Conservation (phyloP, 2,329 filamentous ascomycete genomes). For the Penicillium sumatraense region DNA sequence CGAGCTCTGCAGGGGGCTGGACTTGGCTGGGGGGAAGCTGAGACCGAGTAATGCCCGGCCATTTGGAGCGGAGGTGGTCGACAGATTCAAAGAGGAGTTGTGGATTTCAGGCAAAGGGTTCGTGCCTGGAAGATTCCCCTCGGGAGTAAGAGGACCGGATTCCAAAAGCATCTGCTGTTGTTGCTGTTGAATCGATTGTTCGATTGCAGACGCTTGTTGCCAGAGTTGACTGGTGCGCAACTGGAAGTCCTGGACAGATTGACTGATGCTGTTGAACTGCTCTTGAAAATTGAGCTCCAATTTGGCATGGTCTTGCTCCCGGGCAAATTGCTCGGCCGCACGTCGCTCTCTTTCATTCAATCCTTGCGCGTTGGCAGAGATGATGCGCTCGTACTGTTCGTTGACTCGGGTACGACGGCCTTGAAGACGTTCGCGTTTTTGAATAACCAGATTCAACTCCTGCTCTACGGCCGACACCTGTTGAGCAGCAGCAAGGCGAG, state of each 20-base stretch:
- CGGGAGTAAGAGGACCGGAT: conserved; percentile 60
- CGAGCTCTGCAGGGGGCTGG: conserved; percentile 41
- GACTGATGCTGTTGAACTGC: conserved; percentile 47
- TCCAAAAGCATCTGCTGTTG: conserved; percentile 50
- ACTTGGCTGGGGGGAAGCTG: conserved; percentile 39
- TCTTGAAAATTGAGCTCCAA: conserved; percentile 49
- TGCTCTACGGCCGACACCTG: conserved; percentile 57
- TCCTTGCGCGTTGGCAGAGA: conserved; percentile 62
- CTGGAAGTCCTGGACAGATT: conserved; percentile 50
- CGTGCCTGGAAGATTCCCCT: conserved; percentile 62
- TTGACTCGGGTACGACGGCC: conserved; percentile 62
- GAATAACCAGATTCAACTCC: conserved; percentile 57
- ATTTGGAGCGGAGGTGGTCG: conserved; percentile 35
- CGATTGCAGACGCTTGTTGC: conserved; percentile 49
- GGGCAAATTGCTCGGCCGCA: conserved; percentile 51
- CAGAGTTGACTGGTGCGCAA: conserved; percentile 47
- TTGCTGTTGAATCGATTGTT: conserved; percentile 51
- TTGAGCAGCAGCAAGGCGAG: conserved; percentile 57
- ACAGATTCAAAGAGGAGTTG: conserved; percentile 23
- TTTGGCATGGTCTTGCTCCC: conserved; percentile 51
- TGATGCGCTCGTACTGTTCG: conserved; percentile 65
- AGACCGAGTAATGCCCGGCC: conserved; percentile 41
- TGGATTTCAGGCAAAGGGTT: conserved; percentile 41
- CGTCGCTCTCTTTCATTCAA: conserved; percentile 59
- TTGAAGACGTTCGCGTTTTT: conserved; percentile 65